Percentiles rank a stretch among this genome's conserved stretches.
Conservation (phyloP, 345 rosid genomes). For the Salix brachista region DNA sequence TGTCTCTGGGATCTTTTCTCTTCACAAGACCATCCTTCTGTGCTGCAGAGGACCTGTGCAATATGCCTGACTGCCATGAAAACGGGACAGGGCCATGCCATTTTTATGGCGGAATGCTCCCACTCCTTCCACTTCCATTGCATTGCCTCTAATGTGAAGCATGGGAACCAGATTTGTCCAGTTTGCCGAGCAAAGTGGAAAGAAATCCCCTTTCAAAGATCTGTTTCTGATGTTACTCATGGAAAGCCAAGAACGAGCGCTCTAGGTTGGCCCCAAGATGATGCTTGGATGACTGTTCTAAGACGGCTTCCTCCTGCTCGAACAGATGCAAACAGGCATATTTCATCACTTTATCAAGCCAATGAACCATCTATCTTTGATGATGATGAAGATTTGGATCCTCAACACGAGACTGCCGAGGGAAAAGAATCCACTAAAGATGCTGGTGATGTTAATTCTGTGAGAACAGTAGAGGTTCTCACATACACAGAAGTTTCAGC, state of each 20-base stretch:
- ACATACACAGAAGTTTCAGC: conserved; percentile 26
- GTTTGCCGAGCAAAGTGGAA: conserved; percentile 34
- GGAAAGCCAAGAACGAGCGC: conserved; percentile 18
- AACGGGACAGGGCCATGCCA: conserved; percentile 28
- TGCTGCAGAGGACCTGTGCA: conserved; percentile 56
- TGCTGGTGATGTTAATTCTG: conserved; percentile 13
- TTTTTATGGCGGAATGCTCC: conserved; percentile 30
- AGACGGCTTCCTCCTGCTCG: conserved; percentile 19
- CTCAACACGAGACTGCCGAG: not conserved
- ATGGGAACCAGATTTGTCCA: conserved; percentile 30
- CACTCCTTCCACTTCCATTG: conserved; percentile 32
- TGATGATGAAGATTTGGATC: conserved; percentile 23
- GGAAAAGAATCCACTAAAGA: not conserved
- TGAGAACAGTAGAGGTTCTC: conserved; percentile 37
- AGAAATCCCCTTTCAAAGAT: conserved; percentile 26
- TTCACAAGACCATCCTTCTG: conserved; percentile 15
- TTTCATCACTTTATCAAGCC: conserved; percentile 12
- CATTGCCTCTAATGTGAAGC: conserved; percentile 27
- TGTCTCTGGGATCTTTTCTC: conserved; percentile 4
- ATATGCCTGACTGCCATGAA: conserved; percentile 27
- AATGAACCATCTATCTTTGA: conserved; percentile 19
- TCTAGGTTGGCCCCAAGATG: conserved; percentile 16
- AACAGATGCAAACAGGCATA: conserved; percentile 7
- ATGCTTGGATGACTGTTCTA: conserved; percentile 21
- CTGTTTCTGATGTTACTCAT: conserved; percentile 1